phyloP scores from a whole-genome alignment of 495 filamentous ascomycete species.

The Podospora conica region DNA sequence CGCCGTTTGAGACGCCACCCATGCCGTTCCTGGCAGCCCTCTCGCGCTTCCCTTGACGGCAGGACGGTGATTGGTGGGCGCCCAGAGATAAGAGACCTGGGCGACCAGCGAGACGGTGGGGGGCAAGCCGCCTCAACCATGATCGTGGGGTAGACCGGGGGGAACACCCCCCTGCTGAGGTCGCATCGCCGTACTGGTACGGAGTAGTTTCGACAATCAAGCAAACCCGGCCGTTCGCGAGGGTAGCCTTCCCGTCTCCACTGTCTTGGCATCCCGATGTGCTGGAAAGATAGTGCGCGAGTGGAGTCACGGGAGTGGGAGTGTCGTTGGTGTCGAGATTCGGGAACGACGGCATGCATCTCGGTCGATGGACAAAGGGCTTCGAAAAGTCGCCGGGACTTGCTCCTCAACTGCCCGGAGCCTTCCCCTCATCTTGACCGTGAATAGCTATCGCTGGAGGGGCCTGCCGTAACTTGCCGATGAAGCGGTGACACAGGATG shows the following conservation, averaged over 20 bases:
- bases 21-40: conserved; percentile 19
- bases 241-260: not conserved
- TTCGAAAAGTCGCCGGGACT: not conserved
- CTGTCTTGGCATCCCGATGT: conserved; percentile 15
- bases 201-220: not conserved
- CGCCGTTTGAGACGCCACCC: conserved; percentile 6
- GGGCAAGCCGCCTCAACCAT: conserved; percentile 10
- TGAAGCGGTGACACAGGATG: not conserved
- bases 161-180: not conserved
- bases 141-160: not conserved
- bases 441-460: too few species aligned
- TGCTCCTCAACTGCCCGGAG: not conserved
- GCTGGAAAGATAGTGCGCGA: conserved; percentile 2
- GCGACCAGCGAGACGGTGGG: conserved; percentile 14
- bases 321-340: not conserved
- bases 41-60: conserved; percentile 10
- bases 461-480: not conserved
- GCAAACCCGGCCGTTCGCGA: not conserved
- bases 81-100: conserved; percentile 22
- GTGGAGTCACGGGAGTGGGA: not conserved
- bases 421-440: not conserved
- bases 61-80: conserved; percentile 13
- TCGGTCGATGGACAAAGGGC: not conserved
- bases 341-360: not conserved
- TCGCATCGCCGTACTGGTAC: not conserved